These are phyloP conservation scores for Cercospora zeae-maydis DNA, from an alignment of 2,329 filamentous ascomycete genomes.

Conservation along the genomic window DNA sequence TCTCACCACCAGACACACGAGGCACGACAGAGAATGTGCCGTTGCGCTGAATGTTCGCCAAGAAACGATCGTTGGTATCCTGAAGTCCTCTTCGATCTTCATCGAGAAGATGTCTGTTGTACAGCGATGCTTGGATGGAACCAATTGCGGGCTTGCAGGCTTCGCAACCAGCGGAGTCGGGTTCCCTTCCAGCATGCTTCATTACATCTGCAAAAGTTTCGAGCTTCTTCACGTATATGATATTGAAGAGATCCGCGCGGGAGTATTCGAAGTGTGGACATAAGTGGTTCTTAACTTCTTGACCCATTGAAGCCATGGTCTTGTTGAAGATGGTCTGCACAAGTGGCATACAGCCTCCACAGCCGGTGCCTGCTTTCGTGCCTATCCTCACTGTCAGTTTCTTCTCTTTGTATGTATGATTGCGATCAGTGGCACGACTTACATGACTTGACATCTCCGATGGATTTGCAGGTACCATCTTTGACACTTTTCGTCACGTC, in stretches of 20 bases:
- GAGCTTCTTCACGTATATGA: constrained; percentile 76
- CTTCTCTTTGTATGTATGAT: neutral
- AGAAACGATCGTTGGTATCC: constrained; percentile 84
- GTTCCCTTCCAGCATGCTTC: constrained; percentile 69
- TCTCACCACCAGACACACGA: constrained; percentile 77
- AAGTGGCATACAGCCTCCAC: constrained; percentile 84
- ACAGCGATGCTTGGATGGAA: constrained; percentile 76
- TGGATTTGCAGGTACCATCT: constrained; percentile 73
- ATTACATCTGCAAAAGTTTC: constrained; percentile 72
- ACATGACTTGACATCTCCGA: constrained; percentile 79
- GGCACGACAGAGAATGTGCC: constrained; percentile 88
- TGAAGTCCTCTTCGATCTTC: constrained; percentile 68
- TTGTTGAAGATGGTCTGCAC: constrained; percentile 88
- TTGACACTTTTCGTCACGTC: constrained; percentile 71
- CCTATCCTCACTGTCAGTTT: neutral
- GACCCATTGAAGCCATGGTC: constrained; percentile 78
- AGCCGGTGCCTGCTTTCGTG: constrained; percentile 88
- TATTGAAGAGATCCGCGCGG: constrained; percentile 84
- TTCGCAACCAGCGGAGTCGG: constrained; percentile 75
- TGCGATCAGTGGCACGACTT: neutral
- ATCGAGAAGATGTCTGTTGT: constrained; percentile 79
- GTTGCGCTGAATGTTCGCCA: constrained; percentile 87
- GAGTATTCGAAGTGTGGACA: constrained; percentile 82
- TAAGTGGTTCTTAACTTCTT: constrained; percentile 81
- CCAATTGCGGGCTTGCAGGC: constrained; percentile 79